Percentiles rank a stretch among this genome's conserved stretches.
phyloP scores from a whole-genome alignment of 176 grass and related monocot species.

The Bothriochloa decipiens region DNA sequence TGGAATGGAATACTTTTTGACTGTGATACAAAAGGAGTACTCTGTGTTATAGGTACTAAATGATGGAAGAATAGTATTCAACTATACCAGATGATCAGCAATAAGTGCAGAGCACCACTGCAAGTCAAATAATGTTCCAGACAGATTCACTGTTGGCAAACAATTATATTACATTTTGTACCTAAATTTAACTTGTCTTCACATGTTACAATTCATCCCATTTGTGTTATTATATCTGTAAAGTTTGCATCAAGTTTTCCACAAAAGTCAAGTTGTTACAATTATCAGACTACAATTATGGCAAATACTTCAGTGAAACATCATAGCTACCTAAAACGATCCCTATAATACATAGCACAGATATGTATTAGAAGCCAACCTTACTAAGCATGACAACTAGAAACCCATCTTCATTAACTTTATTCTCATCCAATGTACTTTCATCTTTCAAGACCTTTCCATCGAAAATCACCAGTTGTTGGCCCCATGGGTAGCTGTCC shows the following conservation, averaged over 20 bases:
- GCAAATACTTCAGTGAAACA: slow-evolving; percentile 22
- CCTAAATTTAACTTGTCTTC: not conserved
- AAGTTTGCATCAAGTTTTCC: not conserved
- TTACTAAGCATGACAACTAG: slow-evolving; percentile 98
- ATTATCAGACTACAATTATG: not conserved
- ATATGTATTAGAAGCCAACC: not conserved
- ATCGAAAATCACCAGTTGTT: slow-evolving; percentile 81
- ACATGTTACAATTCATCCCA: not conserved
- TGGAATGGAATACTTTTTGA: not conserved
- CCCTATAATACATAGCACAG: not conserved
- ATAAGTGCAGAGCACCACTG: slow-evolving; percentile 6
- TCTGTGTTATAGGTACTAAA: slow-evolving; percentile 1
- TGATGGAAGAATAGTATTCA: not conserved
- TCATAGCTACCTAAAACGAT: not conserved
- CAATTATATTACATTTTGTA: not conserved
- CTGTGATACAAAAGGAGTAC: not conserved
- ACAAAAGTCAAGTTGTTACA: slow-evolving; percentile 10
- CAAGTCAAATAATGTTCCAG: not conserved
- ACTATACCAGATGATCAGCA: slow-evolving; percentile 17
- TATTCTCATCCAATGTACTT: slow-evolving; percentile 89
- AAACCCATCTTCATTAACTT: slow-evolving; percentile 74
- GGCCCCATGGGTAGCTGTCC: slow-evolving; percentile 86
- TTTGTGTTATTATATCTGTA: not conserved
- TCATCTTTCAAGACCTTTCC: slow-evolving; percentile 97
- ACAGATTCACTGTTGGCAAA: slow-evolving; percentile 4